phyloP scores from a whole-genome alignment of 257 asterid species.

The Rauvolfia tetraphylla region DNA sequence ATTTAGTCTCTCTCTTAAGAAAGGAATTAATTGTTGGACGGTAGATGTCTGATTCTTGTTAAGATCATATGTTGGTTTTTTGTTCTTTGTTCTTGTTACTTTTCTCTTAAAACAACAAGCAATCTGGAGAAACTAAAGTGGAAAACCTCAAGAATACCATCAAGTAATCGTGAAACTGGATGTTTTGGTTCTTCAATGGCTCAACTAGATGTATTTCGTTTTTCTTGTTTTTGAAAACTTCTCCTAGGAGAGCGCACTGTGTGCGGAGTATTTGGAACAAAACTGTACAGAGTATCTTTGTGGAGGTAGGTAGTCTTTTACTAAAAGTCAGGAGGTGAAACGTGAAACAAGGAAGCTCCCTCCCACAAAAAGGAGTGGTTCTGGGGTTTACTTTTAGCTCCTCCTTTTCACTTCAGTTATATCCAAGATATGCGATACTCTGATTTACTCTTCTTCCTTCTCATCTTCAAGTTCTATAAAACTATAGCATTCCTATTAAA shows the following conservation, averaged over 20 bases:
- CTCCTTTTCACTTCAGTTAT: not conserved
- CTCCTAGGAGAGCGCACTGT: not conserved
- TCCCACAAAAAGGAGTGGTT: not conserved
- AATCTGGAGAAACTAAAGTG: not conserved
- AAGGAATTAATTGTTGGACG: too few species aligned
- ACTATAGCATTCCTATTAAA: not conserved
- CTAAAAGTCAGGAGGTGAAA: conserved; percentile 8
- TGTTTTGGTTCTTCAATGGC: not conserved
- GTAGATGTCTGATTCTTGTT: not conserved
- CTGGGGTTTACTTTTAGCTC: not conserved
- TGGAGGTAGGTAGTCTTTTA: not conserved
- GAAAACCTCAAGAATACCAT: not conserved
- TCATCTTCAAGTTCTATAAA: not conserved
- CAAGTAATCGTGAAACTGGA: conserved; percentile 13
- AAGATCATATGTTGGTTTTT: not conserved
- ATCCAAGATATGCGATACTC: not conserved
- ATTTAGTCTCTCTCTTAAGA: not conserved
- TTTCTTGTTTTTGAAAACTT: not conserved
- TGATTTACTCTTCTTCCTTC: not conserved
- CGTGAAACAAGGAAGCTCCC: not conserved
- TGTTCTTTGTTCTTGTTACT: not conserved
- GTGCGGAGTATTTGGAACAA: not conserved
- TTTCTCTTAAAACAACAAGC: too few species aligned
- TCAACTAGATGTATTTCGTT: not conserved
- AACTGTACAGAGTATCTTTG: not conserved